phyloP scores from a whole-genome alignment of 495 filamentous ascomycete species.

The Neurospora sp. region DNA sequence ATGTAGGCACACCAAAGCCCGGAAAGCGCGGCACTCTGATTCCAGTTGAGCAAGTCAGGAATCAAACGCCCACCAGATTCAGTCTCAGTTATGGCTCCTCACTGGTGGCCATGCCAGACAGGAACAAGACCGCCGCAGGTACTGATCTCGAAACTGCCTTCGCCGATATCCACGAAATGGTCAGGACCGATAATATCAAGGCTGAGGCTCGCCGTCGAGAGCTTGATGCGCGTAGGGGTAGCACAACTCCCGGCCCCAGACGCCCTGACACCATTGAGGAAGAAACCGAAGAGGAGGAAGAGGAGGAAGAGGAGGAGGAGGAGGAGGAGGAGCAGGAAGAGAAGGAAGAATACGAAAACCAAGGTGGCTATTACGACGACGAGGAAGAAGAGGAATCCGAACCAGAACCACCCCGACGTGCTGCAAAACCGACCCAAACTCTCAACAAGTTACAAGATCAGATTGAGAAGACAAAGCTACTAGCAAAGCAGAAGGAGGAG shows the following conservation, averaged over 20 bases:
- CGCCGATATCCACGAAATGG: slow-evolving; percentile 8
- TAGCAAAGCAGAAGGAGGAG: not conserved
- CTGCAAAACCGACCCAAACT: not conserved
- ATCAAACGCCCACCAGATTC: slow-evolving; percentile 16
- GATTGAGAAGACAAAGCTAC: not conserved
- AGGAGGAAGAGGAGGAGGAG: not conserved
- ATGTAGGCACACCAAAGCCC: not conserved
- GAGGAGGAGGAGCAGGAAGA: not conserved
- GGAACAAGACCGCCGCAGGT: slow-evolving; percentile 2
- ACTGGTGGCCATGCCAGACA: slow-evolving; percentile 14
- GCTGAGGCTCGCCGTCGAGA: slow-evolving; percentile 5
- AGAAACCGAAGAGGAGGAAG: slow-evolving; percentile 1
- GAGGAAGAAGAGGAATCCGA: not conserved
- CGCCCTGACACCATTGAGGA: not conserved
- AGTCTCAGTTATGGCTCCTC: slow-evolving; percentile 25
- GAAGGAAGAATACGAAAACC: not conserved
- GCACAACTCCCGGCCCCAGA: not conserved
- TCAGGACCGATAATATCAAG: slow-evolving; percentile 10
- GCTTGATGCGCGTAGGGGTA: not conserved
- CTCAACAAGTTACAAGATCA: not conserved
- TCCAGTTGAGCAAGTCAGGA: slow-evolving; percentile 1
- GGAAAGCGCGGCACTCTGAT: not conserved
- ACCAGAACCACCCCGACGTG: not conserved
- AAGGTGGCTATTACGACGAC: not conserved
- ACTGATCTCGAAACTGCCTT: slow-evolving; percentile 9